Percentiles rank a stretch among this genome's conserved stretches.
Conservation (phyloP, 768 basidiomycete species). For the Tricholoma matsutake region DNA sequence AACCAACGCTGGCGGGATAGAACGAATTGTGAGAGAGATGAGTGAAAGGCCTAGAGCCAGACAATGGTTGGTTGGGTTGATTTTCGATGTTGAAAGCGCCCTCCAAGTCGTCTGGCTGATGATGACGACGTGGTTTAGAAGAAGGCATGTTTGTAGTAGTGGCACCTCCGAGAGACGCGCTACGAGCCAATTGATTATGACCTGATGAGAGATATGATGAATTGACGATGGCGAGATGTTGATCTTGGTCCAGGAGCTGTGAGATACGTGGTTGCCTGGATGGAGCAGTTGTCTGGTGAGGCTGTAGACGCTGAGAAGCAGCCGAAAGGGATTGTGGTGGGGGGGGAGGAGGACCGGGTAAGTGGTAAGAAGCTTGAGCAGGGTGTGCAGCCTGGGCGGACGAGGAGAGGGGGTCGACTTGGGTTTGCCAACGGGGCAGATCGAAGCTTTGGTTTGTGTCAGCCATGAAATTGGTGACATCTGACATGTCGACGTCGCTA, state of each 20-base stretch:
- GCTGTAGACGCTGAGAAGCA: slow-evolving; percentile 46
- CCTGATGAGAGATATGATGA: slow-evolving; percentile 51
- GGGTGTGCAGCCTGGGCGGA: slow-evolving; percentile 49
- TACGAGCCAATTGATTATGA: slow-evolving; percentile 58
- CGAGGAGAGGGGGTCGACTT: slow-evolving; percentile 55
- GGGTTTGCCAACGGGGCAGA: slow-evolving; percentile 70
- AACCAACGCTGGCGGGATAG: slow-evolving; percentile 56
- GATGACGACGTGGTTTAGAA: slow-evolving; percentile 58
- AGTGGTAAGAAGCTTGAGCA: slow-evolving; percentile 50
- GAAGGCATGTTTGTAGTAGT: slow-evolving; percentile 36
- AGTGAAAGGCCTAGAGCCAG: slow-evolving; percentile 37
- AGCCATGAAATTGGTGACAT: slow-evolving; percentile 75
- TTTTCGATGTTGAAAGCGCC: slow-evolving; percentile 40
- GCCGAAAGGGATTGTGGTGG: slow-evolving; percentile 41
- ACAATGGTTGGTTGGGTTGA: slow-evolving; percentile 24
- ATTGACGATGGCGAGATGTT: slow-evolving; percentile 36
- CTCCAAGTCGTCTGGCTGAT: slow-evolving; percentile 68
- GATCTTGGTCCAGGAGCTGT: slow-evolving; percentile 66
- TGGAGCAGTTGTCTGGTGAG: slow-evolving; percentile 47
- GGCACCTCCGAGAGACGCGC: slow-evolving; percentile 59
- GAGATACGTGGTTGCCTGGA: slow-evolving; percentile 58
- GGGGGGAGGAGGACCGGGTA: slow-evolving; percentile 38
- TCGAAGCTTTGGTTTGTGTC: slow-evolving; percentile 82
- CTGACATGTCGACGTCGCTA: slow-evolving; percentile 49
- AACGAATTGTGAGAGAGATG: slow-evolving; percentile 46